A percentile compares a stretch with the other conserved stretches of the same genome.
Conservation (phyloP, 2,329 filamentous ascomycete species). For the Penicillium sp. region DNA sequence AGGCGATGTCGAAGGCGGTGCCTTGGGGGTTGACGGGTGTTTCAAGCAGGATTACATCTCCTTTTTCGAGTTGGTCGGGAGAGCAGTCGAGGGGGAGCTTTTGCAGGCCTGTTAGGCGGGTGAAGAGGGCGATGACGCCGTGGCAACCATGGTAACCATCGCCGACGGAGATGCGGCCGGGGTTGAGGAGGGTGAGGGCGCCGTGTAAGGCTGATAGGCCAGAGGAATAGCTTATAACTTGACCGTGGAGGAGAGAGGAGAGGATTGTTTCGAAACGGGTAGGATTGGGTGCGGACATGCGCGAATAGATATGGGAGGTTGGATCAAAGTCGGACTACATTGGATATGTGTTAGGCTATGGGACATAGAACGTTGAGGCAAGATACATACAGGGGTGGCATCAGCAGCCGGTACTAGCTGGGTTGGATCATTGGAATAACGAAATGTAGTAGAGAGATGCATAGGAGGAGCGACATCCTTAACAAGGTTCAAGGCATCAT, state of each 20-base stretch:
- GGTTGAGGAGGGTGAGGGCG: conserved; percentile 78
- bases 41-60: conserved; percentile 88
- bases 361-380: neutral
- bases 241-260: conserved; percentile 63
- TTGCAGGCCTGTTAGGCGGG: conserved; percentile 72
- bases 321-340: conserved; percentile 26
- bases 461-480: conserved; percentile 83
- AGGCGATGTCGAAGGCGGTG: conserved; percentile 69
- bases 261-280: conserved; percentile 84
- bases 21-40: conserved; percentile 92
- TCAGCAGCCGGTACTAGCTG: conserved; percentile 57
- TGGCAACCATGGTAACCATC: conserved; percentile 93
- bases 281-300: conserved; percentile 73
- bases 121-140: conserved; percentile 72
- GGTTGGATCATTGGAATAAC: conserved; percentile 71
- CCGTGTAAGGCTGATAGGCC: conserved; percentile 89
- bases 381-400: conserved; percentile 51
- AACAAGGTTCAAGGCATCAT: conserved; percentile 71
- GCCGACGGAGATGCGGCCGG: conserved; percentile 76
- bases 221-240: conserved; percentile 75
- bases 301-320: conserved; percentile 74
- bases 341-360: neutral
- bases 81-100: conserved; percentile 70
- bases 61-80: conserved; percentile 64
- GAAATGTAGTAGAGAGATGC: conserved; percentile 88